Evolutionary conservation across 768 basidiomycete genomes (phyloP).

Genomic region (Podaxis sp.): DNA sequence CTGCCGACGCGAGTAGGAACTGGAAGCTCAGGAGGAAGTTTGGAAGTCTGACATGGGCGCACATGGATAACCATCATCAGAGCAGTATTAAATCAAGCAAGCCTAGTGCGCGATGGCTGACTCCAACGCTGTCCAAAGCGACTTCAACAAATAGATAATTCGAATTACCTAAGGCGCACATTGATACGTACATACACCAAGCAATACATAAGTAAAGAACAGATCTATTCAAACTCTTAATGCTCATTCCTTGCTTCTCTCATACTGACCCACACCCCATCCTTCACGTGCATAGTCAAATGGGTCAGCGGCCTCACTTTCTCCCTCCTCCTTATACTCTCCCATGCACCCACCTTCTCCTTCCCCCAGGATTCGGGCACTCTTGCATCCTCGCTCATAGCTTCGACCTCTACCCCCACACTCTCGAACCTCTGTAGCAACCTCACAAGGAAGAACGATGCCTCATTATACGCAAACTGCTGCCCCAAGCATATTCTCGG

Average conservation of each 20-base stretch:
- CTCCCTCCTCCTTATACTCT: constrained; percentile 32
- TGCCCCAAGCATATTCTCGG: constrained; percentile 52
- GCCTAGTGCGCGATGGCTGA: too few relatives aligned
- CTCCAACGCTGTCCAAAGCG: too few relatives aligned
- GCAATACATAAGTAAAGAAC: background rate
- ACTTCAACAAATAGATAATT: too few relatives aligned
- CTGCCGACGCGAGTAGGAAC: background rate
- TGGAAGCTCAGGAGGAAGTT: background rate
- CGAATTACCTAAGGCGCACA: too few relatives aligned
- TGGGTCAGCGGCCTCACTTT: constrained; percentile 33
- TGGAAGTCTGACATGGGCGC: background rate
- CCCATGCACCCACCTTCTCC: constrained; percentile 13
- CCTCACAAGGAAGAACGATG: constrained; percentile 49
- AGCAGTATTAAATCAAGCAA: too few relatives aligned
- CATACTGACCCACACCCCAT: constrained; percentile 47
- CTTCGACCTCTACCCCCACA: constrained; percentile 39
- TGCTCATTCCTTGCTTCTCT: constrained; percentile 20
- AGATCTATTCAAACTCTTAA: background rate
- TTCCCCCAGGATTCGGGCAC: constrained; percentile 39
- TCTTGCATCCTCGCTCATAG: constrained; percentile 31
- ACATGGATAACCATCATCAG: too few relatives aligned
- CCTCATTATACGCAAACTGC: constrained; percentile 47
- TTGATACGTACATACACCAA: too few relatives aligned
- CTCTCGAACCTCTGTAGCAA: constrained; percentile 48
- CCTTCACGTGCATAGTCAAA: constrained; percentile 42